Conservation (phyloP, 1,139 yeast genomes). For the Kodamaea alishanica region DNA sequence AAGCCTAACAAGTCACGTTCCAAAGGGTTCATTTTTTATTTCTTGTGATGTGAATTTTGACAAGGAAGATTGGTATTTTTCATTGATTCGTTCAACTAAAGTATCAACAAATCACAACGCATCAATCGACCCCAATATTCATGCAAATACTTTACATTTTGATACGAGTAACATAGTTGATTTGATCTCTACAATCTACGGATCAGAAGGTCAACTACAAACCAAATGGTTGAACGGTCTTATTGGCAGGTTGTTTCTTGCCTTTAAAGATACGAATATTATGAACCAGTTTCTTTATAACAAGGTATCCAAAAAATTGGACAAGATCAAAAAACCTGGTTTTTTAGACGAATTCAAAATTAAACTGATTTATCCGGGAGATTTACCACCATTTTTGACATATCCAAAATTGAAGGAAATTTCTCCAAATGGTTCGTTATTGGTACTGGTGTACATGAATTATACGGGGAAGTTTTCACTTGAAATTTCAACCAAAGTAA, state of each 20-base stretch:
- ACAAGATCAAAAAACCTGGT: constrained; percentile 80
- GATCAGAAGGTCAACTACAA: constrained; percentile 78
- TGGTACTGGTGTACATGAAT: constrained; percentile 55
- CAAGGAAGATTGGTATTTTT: constrained; percentile 92
- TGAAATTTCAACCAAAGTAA: constrained; percentile 75
- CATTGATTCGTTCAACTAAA: constrained; percentile 73
- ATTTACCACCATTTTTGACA: constrained; percentile 74
- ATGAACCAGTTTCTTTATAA: constrained; percentile 55
- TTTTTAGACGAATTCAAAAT: constrained; percentile 81
- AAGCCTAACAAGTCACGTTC: constrained; percentile 23
- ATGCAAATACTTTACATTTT: constrained; percentile 74
- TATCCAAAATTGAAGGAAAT: constrained; percentile 67
- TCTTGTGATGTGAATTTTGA: constrained; percentile 75
- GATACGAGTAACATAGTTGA: constrained; percentile 68
- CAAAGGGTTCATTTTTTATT: constrained; percentile 60
- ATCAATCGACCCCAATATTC: constrained; percentile 30
- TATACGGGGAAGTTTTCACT: constrained; percentile 74
- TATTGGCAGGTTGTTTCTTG: constrained; percentile 74
- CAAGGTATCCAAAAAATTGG: constrained; percentile 66
- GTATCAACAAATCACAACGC: constrained; percentile 14
- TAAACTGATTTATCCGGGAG: constrained; percentile 69
- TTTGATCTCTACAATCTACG: constrained; percentile 70
- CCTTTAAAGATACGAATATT: constrained; percentile 66
- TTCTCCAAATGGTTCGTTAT: constrained; percentile 78
- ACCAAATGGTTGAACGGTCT: constrained; percentile 90